Conservation (phyloP, 306 rosid genomes). For the Datisca glomerata region DNA sequence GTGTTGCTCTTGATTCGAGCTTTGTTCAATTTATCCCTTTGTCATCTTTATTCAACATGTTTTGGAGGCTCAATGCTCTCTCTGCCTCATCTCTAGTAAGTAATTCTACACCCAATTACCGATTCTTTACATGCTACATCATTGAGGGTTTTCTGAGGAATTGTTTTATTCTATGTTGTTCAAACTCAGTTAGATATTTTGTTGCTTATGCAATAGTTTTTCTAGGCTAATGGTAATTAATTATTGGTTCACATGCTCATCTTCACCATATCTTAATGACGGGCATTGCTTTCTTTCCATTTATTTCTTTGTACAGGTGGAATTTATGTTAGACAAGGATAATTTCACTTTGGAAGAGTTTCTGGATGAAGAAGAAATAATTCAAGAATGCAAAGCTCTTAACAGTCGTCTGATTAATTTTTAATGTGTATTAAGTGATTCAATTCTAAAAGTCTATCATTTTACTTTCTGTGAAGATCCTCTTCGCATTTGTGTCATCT, state of each 20-base stretch:
- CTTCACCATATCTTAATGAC: neutral
- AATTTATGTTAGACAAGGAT: constrained; percentile 80
- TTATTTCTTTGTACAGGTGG: constrained; percentile 71
- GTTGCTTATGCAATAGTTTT: neutral
- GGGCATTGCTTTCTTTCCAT: neutral
- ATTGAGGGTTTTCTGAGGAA: neutral
- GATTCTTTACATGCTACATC: neutral
- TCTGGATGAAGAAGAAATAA: constrained; percentile 93
- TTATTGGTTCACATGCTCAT: neutral
- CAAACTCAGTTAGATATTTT: neutral
- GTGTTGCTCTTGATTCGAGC: constrained; percentile 23
- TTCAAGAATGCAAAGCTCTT: constrained; percentile 97
- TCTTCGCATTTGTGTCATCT: no score
- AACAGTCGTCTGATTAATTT: constrained; percentile 93
- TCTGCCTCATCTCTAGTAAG: constrained; percentile 92
- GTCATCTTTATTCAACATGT: constrained; percentile 41
- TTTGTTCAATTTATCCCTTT: constrained; percentile 9
- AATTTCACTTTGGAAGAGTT: constrained; percentile 91
- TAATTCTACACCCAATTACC: constrained; percentile 7
- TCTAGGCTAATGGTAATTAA: neutral
- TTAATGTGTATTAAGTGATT: constrained; percentile 33
- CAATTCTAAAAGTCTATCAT: constrained; percentile 3
- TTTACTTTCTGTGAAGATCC: no score
- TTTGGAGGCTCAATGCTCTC: constrained; percentile 91
- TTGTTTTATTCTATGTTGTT: neutral